phyloP scores from a whole-genome alignment of 1,139 yeast species.

The Taiozyma sp. region DNA sequence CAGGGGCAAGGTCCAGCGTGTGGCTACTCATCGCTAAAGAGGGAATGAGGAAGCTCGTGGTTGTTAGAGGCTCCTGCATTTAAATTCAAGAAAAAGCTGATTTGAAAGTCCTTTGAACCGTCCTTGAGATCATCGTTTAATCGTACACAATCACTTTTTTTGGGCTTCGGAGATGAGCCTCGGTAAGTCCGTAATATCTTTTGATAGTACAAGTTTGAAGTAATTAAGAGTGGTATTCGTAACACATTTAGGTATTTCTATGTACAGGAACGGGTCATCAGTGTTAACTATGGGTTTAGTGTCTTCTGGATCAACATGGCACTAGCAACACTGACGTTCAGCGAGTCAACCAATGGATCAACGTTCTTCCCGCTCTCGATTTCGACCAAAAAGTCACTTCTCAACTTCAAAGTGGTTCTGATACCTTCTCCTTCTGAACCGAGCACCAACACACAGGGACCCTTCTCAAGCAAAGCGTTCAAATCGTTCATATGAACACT shows the following conservation, averaged over 20 bases:
- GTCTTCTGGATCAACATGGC: conserved; percentile 52
- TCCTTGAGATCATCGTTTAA: background rate
- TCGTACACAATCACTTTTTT: no score
- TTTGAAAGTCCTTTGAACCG: background rate
- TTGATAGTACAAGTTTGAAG: no score
- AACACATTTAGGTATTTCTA: background rate
- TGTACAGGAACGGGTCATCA: background rate
- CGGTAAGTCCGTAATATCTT: background rate
- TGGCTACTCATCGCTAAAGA: background rate
- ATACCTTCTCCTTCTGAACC: conserved; percentile 89
- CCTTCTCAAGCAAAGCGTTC: conserved; percentile 33
- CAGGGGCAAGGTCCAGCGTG: background rate
- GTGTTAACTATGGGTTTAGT: background rate
- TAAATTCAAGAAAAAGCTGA: background rate
- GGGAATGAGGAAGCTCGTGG: background rate
- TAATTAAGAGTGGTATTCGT: background rate
- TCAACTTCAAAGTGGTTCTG: conserved; percentile 53
- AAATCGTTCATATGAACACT: conserved; percentile 40
- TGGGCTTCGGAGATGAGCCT: no score
- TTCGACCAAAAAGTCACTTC: conserved; percentile 62
- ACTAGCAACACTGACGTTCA: conserved; percentile 88
- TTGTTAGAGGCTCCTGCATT: background rate
- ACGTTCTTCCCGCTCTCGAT: conserved; percentile 32
- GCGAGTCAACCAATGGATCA: conserved; percentile 58
- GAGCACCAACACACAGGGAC: conserved; percentile 66